Conservation (phyloP, 2,329 filamentous ascomycete species). For the Geosmithia flava region DNA sequence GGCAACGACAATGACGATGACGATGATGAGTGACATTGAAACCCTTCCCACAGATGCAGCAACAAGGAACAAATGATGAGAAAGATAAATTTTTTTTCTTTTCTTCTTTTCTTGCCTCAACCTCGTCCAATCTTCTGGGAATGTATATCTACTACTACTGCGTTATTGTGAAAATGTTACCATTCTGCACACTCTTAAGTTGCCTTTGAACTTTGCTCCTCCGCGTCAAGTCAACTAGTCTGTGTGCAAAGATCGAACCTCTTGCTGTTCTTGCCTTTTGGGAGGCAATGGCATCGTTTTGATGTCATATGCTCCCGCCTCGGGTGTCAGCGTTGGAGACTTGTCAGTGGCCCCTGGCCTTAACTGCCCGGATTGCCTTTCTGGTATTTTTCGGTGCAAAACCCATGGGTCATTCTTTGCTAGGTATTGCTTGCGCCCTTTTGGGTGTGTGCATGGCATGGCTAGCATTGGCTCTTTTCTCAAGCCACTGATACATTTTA, state of each 20-base stretch:
- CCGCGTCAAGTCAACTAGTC: constrained; percentile 93
- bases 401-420: too few relatives aligned
- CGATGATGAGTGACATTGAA: constrained; percentile 15
- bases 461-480: not conserved
- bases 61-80: constrained; percentile 14
- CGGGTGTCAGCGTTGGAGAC: constrained; percentile 13
- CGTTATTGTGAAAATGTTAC: not conserved
- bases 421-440: too few relatives aligned
- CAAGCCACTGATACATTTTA: constrained; percentile 1
- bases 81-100: too few relatives aligned
- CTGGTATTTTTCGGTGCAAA: constrained; percentile 8
- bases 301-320: constrained; percentile 16
- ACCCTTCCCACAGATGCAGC: too few relatives aligned
- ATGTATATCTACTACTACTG: not conserved
- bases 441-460: too few relatives aligned
- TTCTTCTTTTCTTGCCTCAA: not conserved
- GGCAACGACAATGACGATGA: constrained; percentile 46
- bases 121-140: not conserved
- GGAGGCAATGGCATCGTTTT: constrained; percentile 37
- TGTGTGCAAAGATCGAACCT: constrained; percentile 73
- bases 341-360: constrained; percentile 13
- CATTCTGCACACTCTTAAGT: constrained; percentile 87
- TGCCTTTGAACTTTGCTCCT: constrained; percentile 59
- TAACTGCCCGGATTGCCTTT: constrained; percentile 10
- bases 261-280: constrained; percentile 23